Evolutionary conservation across 2,329 filamentous ascomycete species (phyloP).

Genomic region (Pyrenophora graminea): DNA sequence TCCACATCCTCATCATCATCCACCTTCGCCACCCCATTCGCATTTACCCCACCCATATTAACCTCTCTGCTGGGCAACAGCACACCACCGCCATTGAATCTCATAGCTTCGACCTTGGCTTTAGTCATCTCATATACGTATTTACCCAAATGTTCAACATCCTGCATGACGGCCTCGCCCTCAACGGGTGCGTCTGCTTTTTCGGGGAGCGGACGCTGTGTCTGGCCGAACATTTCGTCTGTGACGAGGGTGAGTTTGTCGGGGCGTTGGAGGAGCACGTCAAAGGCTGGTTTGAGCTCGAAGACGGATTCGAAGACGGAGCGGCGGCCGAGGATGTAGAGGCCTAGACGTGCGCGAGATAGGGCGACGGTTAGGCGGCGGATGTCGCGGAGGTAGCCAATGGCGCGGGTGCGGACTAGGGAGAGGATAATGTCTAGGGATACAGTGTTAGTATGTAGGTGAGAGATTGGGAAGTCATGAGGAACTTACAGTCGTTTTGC

Average conservation of each 20-base stretch:
- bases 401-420: slow-evolving; percentile 82
- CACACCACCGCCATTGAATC: slow-evolving; percentile 46
- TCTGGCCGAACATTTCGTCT: slow-evolving; percentile 78
- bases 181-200: slow-evolving; percentile 28
- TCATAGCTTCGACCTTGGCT: slow-evolving; percentile 65
- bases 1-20: slow-evolving; percentile 33
- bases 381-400: slow-evolving; percentile 91
- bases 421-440: slow-evolving; percentile 84
- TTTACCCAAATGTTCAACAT: slow-evolving; percentile 90
- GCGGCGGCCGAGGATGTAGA: slow-evolving; percentile 89
- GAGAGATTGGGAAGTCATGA: neutral
- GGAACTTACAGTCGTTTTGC: slow-evolving; percentile 92
- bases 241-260: slow-evolving; percentile 81
- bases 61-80: slow-evolving; percentile 42
- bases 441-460: slow-evolving; percentile 11
- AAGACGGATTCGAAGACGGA: slow-evolving; percentile 87
- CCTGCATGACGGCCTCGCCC: slow-evolving; percentile 73
- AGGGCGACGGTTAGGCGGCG: slow-evolving; percentile 92
- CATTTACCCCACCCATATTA: slow-evolving; percentile 38
- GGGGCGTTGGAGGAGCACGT: slow-evolving; percentile 73
- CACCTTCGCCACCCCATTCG: slow-evolving; percentile 32
- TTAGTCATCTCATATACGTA: slow-evolving; percentile 97
- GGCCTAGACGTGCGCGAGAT: slow-evolving; percentile 84
- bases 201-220: slow-evolving; percentile 57
- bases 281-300: slow-evolving; percentile 86